These are phyloP conservation scores for Pestalotiopsis sp. DNA, from an alignment of 2,329 filamentous ascomycete species.

Conservation along the genomic window DNA sequence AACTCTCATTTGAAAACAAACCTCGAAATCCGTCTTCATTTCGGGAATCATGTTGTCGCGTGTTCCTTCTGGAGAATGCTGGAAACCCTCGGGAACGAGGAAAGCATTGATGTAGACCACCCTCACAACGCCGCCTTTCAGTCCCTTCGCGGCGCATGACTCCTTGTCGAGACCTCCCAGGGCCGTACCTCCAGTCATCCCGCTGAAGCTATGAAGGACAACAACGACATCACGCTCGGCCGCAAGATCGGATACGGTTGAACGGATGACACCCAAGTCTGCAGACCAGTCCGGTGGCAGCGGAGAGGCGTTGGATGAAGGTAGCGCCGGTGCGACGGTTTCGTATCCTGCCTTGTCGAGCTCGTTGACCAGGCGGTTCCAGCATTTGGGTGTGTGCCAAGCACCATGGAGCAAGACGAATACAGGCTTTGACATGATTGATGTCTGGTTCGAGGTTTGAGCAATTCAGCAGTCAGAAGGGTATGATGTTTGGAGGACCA, in stretches of 20 bases:
- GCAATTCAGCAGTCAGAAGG: no score
- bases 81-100: conserved; percentile 26
- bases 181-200: conserved; percentile 25
- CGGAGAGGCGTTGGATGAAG: conserved; percentile 21
- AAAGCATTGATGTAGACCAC: conserved; percentile 27
- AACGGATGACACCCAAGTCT: conserved; percentile 21
- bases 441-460: not conserved
- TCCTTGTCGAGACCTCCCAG: conserved; percentile 26
- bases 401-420: conserved; percentile 7
- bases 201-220: conserved; percentile 27
- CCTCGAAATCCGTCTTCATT: not conserved
- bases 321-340: conserved; percentile 21
- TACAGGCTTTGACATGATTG: not conserved
- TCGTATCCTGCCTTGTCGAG: conserved; percentile 16
- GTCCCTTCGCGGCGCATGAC: conserved; percentile 12
- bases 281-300: conserved; percentile 21
- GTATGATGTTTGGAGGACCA: no score
- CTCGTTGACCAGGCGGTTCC: not conserved
- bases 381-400: not conserved
- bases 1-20: conserved; percentile 19
- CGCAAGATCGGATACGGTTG: conserved; percentile 18
- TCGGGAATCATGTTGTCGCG: conserved; percentile 3
- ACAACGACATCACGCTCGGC: conserved; percentile 23
- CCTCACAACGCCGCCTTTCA: conserved; percentile 24
- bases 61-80: conserved; percentile 21